These are phyloP conservation scores for Pleurotus platypus DNA, from an alignment of 768 basidiomycete species.

Conservation along the genomic window DNA sequence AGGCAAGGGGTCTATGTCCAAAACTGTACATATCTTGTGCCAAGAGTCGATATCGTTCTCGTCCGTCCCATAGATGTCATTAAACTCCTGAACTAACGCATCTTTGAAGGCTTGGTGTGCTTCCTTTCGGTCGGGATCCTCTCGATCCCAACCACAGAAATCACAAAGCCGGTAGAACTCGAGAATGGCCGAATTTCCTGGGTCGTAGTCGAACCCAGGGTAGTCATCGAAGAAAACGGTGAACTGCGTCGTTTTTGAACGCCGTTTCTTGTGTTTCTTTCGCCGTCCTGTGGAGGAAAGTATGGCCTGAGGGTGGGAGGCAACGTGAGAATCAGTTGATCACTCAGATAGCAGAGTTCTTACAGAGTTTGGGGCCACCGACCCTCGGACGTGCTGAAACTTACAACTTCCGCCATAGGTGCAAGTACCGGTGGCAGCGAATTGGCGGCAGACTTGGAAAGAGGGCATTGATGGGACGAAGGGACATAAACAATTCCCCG, in stretches of 20 bases:
- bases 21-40: constrained; percentile 22
- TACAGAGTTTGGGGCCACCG: neutral
- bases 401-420: neutral
- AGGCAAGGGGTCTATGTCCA: constrained; percentile 26
- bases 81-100: constrained; percentile 30
- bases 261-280: neutral
- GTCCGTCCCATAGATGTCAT: constrained; percentile 27
- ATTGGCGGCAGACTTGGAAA: neutral
- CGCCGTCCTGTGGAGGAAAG: neutral
- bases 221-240: constrained; percentile 13
- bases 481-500: too few relatives aligned
- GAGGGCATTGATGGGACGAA: neutral
- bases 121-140: constrained; percentile 6
- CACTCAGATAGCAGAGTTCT: neutral
- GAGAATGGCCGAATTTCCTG: constrained; percentile 1
- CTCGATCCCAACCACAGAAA: constrained; percentile 10
- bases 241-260: neutral
- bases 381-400: neutral
- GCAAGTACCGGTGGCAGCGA: neutral
- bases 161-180: constrained; percentile 16
- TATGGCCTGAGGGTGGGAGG: neutral
- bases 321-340: neutral
- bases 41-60: constrained; percentile 23
- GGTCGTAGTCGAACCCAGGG: constrained; percentile 12
- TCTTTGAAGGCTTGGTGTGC: constrained; percentile 20